A percentile compares a stretch with the other conserved stretches of the same genome.
phyloP scores from a whole-genome alignment of 2,329 filamentous ascomycete species.

The Aspergillus caelatus region DNA sequence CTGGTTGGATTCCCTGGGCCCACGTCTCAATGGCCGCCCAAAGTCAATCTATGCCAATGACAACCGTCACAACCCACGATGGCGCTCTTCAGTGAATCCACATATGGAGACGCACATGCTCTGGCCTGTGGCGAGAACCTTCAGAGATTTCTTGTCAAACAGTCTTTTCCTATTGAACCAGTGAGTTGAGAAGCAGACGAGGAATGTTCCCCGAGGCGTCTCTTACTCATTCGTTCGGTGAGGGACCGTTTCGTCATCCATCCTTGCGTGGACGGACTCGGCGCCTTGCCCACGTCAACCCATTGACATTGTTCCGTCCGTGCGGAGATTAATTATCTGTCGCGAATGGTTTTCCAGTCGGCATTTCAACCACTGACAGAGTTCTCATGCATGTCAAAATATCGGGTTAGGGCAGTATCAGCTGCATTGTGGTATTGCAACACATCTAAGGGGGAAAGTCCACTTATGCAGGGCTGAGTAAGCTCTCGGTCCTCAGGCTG shows the following conservation, averaged over 20 bases:
- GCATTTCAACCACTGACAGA: neutral
- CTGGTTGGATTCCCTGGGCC: neutral
- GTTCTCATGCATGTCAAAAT: neutral
- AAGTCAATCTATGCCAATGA: neutral
- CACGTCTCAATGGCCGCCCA: neutral
- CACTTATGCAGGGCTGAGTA: neutral
- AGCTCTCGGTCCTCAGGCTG: neutral
- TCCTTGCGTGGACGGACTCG: neutral
- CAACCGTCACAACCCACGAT: neutral
- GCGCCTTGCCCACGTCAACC: neutral
- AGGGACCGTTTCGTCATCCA: neutral
- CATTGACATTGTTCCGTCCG: neutral
- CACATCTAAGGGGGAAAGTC: neutral
- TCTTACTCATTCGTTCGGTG: neutral
- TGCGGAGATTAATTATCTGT: neutral
- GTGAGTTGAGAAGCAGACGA: neutral
- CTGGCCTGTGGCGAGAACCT: neutral
- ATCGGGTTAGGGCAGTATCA: neutral
- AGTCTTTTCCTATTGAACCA: too few relatives aligned
- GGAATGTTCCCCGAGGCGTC: neutral
- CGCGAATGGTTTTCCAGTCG: neutral
- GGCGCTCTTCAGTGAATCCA: neutral
- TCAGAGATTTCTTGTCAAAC: neutral
- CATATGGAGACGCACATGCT: neutral
- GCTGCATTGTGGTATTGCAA: neutral